Evolutionary conservation across 2,329 filamentous ascomycete genomes (phyloP).

Genomic region (Ophiocordyceps robertsii): DNA sequence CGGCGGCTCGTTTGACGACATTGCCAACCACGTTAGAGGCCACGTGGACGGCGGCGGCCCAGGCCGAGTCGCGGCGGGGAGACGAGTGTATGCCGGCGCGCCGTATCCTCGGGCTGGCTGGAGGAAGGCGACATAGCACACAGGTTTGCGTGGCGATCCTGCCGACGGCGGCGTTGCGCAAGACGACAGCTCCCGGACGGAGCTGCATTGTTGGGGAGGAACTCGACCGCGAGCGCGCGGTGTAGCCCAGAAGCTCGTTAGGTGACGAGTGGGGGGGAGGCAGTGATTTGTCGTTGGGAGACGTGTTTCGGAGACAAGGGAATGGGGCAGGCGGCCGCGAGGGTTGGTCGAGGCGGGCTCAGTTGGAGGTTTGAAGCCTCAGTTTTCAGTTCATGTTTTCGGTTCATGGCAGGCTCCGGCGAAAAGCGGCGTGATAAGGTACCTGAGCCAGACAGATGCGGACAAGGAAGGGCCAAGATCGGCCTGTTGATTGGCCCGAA

Average conservation of each 20-base stretch:
- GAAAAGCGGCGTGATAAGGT: conserved; percentile 6
- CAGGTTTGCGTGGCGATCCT: conserved; percentile 16
- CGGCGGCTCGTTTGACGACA: conserved; percentile 47
- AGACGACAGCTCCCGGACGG: conserved; percentile 36
- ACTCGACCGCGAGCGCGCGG: not conserved
- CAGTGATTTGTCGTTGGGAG: not conserved
- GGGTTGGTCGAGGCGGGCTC: not conserved
- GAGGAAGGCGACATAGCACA: conserved; percentile 16
- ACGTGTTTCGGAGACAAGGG: not conserved
- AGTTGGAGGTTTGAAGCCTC: not conserved
- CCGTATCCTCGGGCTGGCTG: conserved; percentile 18
- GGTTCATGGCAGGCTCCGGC: not conserved
- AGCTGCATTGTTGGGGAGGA: conserved; percentile 33
- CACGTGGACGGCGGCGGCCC: conserved; percentile 60
- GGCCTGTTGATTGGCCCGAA: too few relatives aligned
- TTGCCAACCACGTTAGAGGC: conserved; percentile 60
- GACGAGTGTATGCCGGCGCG: conserved; percentile 28
- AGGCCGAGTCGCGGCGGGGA: conserved; percentile 43
- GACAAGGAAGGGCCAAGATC: too few relatives aligned
- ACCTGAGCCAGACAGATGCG: conserved; percentile 4
- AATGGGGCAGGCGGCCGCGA: not conserved
- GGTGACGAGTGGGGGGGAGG: not conserved
- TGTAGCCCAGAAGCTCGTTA: not conserved
- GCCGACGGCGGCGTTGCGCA: conserved; percentile 24
- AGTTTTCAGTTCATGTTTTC: conserved; percentile 1